Percentiles rank a stretch among this genome's conserved stretches.
These are phyloP conservation scores for Violaceomyces palustris DNA, from an alignment of 1,284 basidiomycete species.

Conservation along the genomic window DNA sequence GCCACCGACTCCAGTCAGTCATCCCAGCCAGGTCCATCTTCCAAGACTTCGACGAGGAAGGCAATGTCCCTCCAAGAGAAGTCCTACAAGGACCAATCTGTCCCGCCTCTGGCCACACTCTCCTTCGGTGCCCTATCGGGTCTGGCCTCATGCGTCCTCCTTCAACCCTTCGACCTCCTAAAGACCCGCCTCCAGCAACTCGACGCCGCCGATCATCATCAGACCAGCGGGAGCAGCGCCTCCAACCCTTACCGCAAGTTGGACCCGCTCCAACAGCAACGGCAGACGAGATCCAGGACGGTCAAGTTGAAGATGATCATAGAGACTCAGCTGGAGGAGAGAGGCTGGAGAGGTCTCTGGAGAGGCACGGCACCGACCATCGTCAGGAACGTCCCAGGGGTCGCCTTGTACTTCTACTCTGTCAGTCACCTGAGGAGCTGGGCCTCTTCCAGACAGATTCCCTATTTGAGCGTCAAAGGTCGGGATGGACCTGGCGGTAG, in stretches of 20 bases:
- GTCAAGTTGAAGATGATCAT: constrained; percentile 1
- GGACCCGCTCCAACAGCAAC: not conserved
- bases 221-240: too few species aligned
- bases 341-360: constrained; percentile 45
- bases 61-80: too few species aligned
- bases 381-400: constrained; percentile 49
- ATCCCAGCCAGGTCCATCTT: too few species aligned
- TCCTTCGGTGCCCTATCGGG: constrained; percentile 46
- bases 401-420: constrained; percentile 51
- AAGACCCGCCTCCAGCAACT: constrained; percentile 50
- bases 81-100: too few species aligned
- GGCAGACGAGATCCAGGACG: not conserved
- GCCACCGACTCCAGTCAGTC: too few species aligned
- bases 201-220: too few species aligned
- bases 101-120: constrained; percentile 42
- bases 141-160: constrained; percentile 44
- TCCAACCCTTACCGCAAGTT: too few species aligned
- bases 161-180: constrained; percentile 51
- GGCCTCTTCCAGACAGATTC: constrained; percentile 32
- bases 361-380: constrained; percentile 48
- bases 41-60: too few species aligned
- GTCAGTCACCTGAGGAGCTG: constrained; percentile 40
- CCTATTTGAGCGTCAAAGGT: constrained; percentile 61
- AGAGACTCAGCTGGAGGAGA: constrained; percentile 4
- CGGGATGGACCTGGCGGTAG: too few species aligned